These are phyloP conservation scores for Pyrus hybrid DNA, from an alignment of 331 rosid genomes.

Conservation along the genomic window DNA sequence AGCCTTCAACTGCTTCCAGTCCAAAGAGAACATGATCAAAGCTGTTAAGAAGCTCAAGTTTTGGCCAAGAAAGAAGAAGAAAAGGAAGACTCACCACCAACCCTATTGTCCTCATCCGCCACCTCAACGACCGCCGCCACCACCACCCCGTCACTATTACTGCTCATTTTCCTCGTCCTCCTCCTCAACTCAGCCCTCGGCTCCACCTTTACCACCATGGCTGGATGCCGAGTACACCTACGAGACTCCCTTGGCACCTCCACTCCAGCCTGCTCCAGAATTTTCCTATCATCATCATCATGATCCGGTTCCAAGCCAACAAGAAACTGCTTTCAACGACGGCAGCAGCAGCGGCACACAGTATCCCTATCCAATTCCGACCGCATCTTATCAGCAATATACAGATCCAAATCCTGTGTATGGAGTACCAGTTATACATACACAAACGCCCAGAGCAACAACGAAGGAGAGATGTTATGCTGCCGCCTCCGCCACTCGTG, in stretches of 20 bases:
- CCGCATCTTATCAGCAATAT: slow-evolving; percentile 39
- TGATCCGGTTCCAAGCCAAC: slow-evolving; percentile 9
- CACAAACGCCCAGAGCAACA: not conserved
- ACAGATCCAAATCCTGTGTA: slow-evolving; percentile 33
- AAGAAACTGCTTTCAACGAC: not conserved
- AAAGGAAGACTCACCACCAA: slow-evolving; percentile 19
- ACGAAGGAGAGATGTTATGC: slow-evolving; percentile 7
- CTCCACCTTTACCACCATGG: slow-evolving; percentile 79
- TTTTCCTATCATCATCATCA: not conserved
- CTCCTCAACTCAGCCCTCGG: slow-evolving; percentile 46
- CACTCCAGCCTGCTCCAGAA: not conserved
- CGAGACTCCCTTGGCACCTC: slow-evolving; percentile 17
- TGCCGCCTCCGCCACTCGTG: not conserved
- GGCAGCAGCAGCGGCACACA: not conserved
- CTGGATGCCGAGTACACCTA: slow-evolving; percentile 16
- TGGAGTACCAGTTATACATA: slow-evolving; percentile 37
- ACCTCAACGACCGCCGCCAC: slow-evolving; percentile 8
- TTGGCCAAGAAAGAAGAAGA: slow-evolving; percentile 51
- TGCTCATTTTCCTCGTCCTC: slow-evolving; percentile 20
- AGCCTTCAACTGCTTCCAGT: not conserved
- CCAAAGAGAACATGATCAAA: slow-evolving; percentile 21
- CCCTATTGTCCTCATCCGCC: slow-evolving; percentile 20
- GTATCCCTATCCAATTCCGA: not conserved
- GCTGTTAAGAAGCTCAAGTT: slow-evolving; percentile 65
- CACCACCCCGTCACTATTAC: slow-evolving; percentile 7